Percentiles rank a stretch among this genome's conserved stretches.
Evolutionary conservation across 345 rosid genomes (phyloP).

Genomic region (Populus ilicifolia): DNA sequence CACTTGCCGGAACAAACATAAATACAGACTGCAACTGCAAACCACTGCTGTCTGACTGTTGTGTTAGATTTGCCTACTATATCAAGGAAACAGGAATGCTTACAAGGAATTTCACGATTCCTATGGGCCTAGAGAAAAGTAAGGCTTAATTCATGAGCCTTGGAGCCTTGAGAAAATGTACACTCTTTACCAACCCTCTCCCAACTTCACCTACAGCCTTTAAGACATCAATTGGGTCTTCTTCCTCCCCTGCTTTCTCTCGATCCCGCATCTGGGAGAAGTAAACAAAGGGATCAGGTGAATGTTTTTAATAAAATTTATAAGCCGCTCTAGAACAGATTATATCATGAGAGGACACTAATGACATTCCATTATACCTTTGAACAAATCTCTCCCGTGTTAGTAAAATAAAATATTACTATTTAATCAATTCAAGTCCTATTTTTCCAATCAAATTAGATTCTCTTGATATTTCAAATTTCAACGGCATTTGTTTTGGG

Average conservation of each 20-base stretch:
- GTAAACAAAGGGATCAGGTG: neutral
- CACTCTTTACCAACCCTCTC: slow-evolving; percentile 73
- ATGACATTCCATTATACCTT: slow-evolving; percentile 44
- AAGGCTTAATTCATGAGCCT: slow-evolving; percentile 2
- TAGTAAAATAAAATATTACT: slow-evolving; percentile 39
- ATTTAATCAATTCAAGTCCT: no score
- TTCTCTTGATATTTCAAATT: no score
- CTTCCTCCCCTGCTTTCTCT: slow-evolving; percentile 39
- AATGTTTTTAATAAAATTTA: neutral
- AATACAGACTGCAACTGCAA: neutral
- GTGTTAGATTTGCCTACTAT: neutral
- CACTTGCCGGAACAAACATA: neutral
- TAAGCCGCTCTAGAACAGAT: neutral
- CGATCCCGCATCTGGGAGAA: slow-evolving; percentile 60
- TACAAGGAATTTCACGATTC: neutral
- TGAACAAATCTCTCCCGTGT: slow-evolving; percentile 61
- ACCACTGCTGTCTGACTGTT: neutral
- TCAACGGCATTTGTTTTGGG: no score
- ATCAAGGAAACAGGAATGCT: neutral
- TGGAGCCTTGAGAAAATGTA: slow-evolving; percentile 64
- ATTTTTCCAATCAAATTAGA: no score
- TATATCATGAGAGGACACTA: neutral
- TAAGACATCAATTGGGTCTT: slow-evolving; percentile 46
- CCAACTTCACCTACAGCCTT: slow-evolving; percentile 66
- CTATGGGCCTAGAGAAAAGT: neutral